Percentiles rank a stretch among this genome's conserved stretches.
phyloP scores from a whole-genome alignment of 2,329 filamentous ascomycete genomes.

The Colletotrichum eremochloae region DNA sequence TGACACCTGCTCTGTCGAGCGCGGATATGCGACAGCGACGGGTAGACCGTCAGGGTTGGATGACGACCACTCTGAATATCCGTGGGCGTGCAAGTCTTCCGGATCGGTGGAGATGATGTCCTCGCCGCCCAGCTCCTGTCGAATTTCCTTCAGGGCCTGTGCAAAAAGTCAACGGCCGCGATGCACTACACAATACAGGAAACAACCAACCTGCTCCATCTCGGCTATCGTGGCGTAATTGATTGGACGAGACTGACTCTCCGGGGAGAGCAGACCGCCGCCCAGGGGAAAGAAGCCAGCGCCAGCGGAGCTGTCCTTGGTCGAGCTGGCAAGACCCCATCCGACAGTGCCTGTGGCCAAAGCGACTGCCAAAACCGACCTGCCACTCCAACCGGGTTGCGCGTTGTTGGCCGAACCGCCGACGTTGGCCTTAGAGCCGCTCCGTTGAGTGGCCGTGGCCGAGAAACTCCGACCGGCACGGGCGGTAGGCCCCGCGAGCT shows the following conservation, averaged over 20 bases:
- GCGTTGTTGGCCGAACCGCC: constrained; percentile 11
- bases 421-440: constrained; percentile 11
- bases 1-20: constrained; percentile 71
- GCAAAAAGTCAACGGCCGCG: constrained; percentile 4
- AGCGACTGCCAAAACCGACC: constrained; percentile 55
- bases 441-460: constrained; percentile 43
- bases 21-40: constrained; percentile 74
- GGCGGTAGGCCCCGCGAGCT: constrained; percentile 34
- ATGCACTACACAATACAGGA: constrained; percentile 6
- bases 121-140: constrained; percentile 58
- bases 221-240: constrained; percentile 58
- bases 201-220: constrained; percentile 46
- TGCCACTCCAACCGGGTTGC: constrained; percentile 48
- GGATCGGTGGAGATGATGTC: constrained; percentile 74
- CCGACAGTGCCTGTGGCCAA: constrained; percentile 55
- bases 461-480: constrained; percentile 43
- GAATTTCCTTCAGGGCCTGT: constrained; percentile 70
- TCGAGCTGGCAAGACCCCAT: constrained; percentile 56
- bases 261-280: constrained; percentile 47
- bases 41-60: constrained; percentile 71
- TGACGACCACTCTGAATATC: constrained; percentile 78
- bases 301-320: constrained; percentile 31
- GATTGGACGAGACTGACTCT: constrained; percentile 46
- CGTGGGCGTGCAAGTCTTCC: constrained; percentile 72
- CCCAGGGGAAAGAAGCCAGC: constrained; percentile 40